Base-by-base conservation (phyloP, 805 yeast species). In the Ascoidea tarda region DNA sequence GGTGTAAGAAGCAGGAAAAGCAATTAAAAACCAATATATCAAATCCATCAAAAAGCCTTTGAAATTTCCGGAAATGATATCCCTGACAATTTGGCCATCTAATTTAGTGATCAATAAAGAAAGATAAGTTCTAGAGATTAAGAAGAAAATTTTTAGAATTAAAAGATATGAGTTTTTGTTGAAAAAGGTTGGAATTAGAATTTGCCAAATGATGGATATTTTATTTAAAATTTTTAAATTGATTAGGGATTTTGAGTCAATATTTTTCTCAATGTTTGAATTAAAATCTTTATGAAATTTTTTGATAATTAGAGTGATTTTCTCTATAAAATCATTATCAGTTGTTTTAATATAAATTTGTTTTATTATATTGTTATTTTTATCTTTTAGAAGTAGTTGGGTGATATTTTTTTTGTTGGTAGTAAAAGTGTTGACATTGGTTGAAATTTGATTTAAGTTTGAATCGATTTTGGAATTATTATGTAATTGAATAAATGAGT, bases 11-110 rank as follows among this genome's bases (percentile, higher is more conserved):
- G 96, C 95, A 1, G 98, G 98, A 56, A 90, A 79, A 0, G 96
- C 96, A 62, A 90, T 81, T 55, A 86, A 67, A 54, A 90, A 78
- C 97, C 97, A 90, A 65, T 85, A 84, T 6, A 79, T 75, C 65
- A 90, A 71, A 64, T 90, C 96, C 54, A 86, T 72, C 46, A 81
- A 65, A 60, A 90, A 90, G 51, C 82, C 82, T 58, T 71, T 76
- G 16, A 89, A 87, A 57, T 83, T 80, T 16, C 89, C 88, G 16
- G 88, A 82, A 59, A 90, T 87, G 62, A 90, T 77, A 65, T 89
- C 91, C 64, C 86, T 83, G 48, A 89, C 96, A 50, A 90, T 84
- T 64, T 86, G 91, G 60, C 96, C 97, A 65, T 90, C 98, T 50
- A 90, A 72, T 63, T 84, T 83, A 4, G 98, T 95, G 38, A 90